Evolutionary conservation across 129 eudicot species (phyloP), one percentile per base, ranked within the genome.

Genomic region (Helianthus tuberosus): DNA sequence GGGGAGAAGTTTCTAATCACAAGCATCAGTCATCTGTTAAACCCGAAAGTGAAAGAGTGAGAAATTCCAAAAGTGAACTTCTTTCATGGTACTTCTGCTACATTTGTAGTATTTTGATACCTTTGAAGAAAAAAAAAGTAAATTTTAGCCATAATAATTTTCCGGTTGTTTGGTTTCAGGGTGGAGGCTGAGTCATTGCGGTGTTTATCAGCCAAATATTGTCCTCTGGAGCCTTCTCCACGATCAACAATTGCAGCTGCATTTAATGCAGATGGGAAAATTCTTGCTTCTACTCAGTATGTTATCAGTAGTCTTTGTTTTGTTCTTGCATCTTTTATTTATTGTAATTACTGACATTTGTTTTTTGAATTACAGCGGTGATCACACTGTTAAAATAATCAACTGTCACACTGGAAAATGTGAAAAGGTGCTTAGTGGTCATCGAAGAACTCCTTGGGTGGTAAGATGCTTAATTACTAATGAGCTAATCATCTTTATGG

Each of bases 371-470:
- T 66, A 70, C 81, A 94, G 99, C 74, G 99, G 99, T 63, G 99
- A 94, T 75, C 99, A 94, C 82, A 94, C 99, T 4, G 99, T 94
- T 9, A 94, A 94, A 85, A 87, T 94, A 77, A 91, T 94, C 20
- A 85, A 94, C 75, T 94, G 96, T 75, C 87, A 85, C 76, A 91
- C 89, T 61, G 99, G 99, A 72, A 91, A 76, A 70, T 94, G 99
- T 76, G 83, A 91, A 75, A 94, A 94, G 79, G 96, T 94, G 80
- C 73, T 94, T 46, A 84, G 88, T 71, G 99, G 99, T 67, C 99
- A 94, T 83, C 91, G 99, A 66, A 88, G 99, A 87, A 94, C 99
- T 43, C 99, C 99, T 64, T 94, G 99, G 99, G 99, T 94, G 99
- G 99, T 94, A 89, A 80, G 93, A 43, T 52, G 8, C 10, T 43